These are phyloP conservation scores for Metschnikowia chrysomelidarum DNA, from an alignment of 805 yeast species.

Conservation along the genomic window DNA sequence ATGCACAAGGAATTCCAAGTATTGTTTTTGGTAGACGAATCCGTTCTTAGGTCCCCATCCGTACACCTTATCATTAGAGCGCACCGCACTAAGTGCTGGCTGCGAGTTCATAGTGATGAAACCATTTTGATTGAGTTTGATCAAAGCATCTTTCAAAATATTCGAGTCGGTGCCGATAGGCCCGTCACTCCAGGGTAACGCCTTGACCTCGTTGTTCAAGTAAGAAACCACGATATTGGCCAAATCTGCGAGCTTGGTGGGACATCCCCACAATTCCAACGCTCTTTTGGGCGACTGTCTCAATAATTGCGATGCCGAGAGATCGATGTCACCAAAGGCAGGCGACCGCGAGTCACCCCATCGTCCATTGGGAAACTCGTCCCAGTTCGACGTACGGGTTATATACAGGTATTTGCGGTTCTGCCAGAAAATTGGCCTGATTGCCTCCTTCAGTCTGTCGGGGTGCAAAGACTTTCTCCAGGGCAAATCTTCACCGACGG, in stretches of 20 bases:
- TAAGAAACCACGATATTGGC: constrained; percentile 64
- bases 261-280: constrained; percentile 84
- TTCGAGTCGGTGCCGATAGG: constrained; percentile 76
- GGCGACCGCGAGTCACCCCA: constrained; percentile 99
- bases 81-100: constrained; percentile 82
- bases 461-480: constrained; percentile 91
- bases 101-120: constrained; percentile 88
- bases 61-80: constrained; percentile 63
- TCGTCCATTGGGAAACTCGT: constrained; percentile 97
- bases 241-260: constrained; percentile 58
- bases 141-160: constrained; percentile 55
- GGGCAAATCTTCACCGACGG: constrained; percentile 54
- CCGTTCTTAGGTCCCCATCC: constrained; percentile 98
- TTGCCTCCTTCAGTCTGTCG: constrained; percentile 71
- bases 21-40: constrained; percentile 91
- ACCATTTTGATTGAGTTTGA: constrained; percentile 63
- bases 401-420: constrained; percentile 88
- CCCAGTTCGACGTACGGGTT: constrained; percentile 90
- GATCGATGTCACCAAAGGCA: constrained; percentile 88
- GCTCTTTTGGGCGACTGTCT: constrained; percentile 83
- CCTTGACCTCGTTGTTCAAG: constrained; percentile 63
- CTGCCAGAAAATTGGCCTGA: constrained; percentile 96
- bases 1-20: constrained; percentile 80
- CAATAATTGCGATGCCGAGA: constrained; percentile 73
- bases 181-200: constrained; percentile 96